phyloP scores from a whole-genome alignment of 2,329 filamentous ascomycete genomes.

The Ramularia collo-cygni region DNA sequence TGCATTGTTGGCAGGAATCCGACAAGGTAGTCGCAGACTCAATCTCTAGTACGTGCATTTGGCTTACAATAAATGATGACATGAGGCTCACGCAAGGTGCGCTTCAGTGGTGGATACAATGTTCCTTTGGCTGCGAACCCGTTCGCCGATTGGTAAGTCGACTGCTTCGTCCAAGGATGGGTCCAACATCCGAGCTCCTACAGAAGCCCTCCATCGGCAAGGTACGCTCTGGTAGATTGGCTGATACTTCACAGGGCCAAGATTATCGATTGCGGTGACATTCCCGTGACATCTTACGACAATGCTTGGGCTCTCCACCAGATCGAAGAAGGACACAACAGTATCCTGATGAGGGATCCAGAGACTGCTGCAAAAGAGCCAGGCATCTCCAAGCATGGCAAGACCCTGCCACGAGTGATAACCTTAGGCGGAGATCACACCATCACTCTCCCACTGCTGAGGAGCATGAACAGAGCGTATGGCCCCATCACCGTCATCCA shows the following conservation, averaged over 20 bases:
- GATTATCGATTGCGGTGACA: constrained; percentile 72
- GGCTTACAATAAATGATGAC: constrained; percentile 23
- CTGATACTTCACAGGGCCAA: constrained; percentile 47
- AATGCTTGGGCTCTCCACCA: constrained; percentile 75
- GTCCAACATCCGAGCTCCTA: too few species aligned
- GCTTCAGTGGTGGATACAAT: constrained; percentile 74
- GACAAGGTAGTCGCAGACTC: constrained; percentile 76
- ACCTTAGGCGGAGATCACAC: constrained; percentile 62
- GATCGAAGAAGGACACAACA: constrained; percentile 78
- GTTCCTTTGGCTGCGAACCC: constrained; percentile 73
- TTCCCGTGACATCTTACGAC: constrained; percentile 81
- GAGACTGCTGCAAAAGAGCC: constrained; percentile 59
- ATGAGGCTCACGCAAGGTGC: constrained; percentile 45
- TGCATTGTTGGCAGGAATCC: constrained; percentile 2
- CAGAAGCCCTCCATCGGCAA: too few species aligned
- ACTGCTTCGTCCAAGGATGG: too few species aligned
- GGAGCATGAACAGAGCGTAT: constrained; percentile 58
- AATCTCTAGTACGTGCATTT: constrained; percentile 68
- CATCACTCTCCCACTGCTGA: constrained; percentile 51
- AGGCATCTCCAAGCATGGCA: constrained; percentile 64
- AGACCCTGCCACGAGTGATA: constrained; percentile 72
- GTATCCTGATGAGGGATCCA: constrained; percentile 63
- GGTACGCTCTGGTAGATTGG: too few species aligned
- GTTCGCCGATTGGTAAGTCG: constrained; percentile 60
- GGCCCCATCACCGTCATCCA: constrained; percentile 59